Evolutionary conservation across 345 rosid species (phyloP).

Genomic region (Eucalyptus cloeziana): DNA sequence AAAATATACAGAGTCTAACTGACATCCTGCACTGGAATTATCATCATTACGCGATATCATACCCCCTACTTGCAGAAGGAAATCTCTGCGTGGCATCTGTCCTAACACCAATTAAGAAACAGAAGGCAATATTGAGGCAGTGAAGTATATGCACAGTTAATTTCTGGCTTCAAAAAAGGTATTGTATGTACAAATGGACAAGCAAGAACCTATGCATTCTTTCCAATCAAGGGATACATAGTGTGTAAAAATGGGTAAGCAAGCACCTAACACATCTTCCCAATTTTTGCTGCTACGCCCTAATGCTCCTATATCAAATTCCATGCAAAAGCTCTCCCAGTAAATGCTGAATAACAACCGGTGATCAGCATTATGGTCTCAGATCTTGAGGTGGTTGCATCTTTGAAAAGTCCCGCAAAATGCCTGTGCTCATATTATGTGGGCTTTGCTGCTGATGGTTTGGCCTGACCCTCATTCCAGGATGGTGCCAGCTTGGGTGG

Average conservation of each 20-base stretch:
- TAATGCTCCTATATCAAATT: background rate
- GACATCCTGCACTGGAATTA: background rate
- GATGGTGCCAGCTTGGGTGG: background rate
- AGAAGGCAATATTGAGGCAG: background rate
- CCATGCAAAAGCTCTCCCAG: background rate
- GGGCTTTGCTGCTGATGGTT: conserved; percentile 7
- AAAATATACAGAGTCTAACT: background rate
- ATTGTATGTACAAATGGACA: background rate
- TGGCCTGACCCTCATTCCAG: background rate
- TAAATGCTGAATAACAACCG: background rate
- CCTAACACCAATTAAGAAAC: background rate
- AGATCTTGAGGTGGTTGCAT: background rate
- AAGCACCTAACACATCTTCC: background rate
- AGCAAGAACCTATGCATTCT: background rate
- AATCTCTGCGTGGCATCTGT: background rate
- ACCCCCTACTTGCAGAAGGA: background rate
- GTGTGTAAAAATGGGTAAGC: background rate
- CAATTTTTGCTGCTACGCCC: background rate
- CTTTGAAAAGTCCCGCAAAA: background rate
- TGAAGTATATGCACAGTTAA: background rate
- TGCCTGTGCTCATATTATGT: background rate
- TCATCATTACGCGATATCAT: background rate
- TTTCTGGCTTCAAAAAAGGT: background rate
- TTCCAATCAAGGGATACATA: background rate
- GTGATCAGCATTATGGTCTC: background rate